Evolutionary conservation across 805 yeast genomes (phyloP), one percentile per base, ranked within the genome.

Genomic region (Lachancea cidri): DNA sequence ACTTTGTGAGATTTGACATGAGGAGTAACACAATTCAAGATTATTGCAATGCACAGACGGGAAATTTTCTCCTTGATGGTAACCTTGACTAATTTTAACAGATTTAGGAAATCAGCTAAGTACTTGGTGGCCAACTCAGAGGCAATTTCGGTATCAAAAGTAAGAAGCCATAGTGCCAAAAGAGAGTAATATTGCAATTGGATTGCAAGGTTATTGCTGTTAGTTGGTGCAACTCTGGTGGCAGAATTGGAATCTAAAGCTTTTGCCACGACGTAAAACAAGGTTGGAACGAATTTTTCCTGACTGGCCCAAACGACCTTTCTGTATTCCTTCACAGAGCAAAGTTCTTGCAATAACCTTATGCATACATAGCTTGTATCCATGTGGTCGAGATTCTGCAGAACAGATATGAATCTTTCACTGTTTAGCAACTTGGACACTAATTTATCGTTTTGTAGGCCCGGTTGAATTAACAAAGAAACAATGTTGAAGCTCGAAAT

Each of bases 11-110:
- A 45, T 49, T 60, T 48, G 47, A 58, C 57, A 53, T 66, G 50
- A 53, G 55, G 53, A 5, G 66, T 57, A 38, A 81, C 67, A 37
- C 83, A 69, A 55, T 84, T 84, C 54, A 77, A 66, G 49, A 89
- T 68, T 31, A 83, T 77, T 1, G 94, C 81, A 19, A 88, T 72
- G n/a, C 93, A 73, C 33, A 93, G 70, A 58, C 98, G 75, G 24
- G 87, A 84, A 41, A 93, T 79, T 68, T 93, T 93, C 66, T 89
- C 95, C 69, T 93, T 93, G 50, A 91, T 85, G 2, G 96, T 86
- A 43, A 79, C 77, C 58, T 83, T 85, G 20, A 88, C 77, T 36
- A 86, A 71, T 30, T 65, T 64, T 46, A 76, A 63, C 55, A 61
- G 67, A 47, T 53, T 62, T 40, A 55, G 55, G 47, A 71, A 66